Evolutionary conservation across 106 monocot species (phyloP).

Genomic region (Vanilla planifolia): DNA sequence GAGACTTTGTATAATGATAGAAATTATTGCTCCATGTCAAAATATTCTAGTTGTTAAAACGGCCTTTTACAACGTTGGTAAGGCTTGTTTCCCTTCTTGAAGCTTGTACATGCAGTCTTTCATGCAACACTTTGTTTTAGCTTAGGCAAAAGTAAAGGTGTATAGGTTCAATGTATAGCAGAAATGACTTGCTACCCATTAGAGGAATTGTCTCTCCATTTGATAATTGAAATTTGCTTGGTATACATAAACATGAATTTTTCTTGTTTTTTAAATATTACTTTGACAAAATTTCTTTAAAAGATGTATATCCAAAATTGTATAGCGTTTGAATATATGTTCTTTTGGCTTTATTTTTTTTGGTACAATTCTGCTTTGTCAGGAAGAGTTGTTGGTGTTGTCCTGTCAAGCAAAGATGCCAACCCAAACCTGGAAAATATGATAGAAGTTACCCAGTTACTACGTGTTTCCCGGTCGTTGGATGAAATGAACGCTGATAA

Average conservation of each 20-base stretch:
- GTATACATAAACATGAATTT: too few relatives aligned
- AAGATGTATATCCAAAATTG: too few relatives aligned
- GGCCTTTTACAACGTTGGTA: too few relatives aligned
- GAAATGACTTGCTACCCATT: neutral
- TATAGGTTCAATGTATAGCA: neutral
- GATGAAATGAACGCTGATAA: conserved; percentile 27
- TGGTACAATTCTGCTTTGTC: conserved; percentile 2
- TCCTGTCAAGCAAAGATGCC: conserved; percentile 33
- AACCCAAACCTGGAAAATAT: conserved; percentile 10
- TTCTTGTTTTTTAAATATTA: too few relatives aligned
- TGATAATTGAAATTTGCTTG: too few relatives aligned
- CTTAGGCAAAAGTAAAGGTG: neutral
- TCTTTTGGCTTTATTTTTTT: neutral
- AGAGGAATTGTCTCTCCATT: neutral
- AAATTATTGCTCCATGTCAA: too few relatives aligned
- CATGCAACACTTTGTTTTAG: too few relatives aligned
- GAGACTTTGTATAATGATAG: too few relatives aligned
- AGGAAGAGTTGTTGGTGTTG: conserved; percentile 68
- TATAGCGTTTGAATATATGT: neutral
- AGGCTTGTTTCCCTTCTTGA: too few relatives aligned
- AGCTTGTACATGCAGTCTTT: too few relatives aligned
- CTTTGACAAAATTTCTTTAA: too few relatives aligned
- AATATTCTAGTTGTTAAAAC: too few relatives aligned
- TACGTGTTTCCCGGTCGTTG: conserved; percentile 33
- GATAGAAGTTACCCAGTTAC: conserved; percentile 26